Conservation (phyloP, 1,139 yeast genomes). For the Yamadazyma diospyri region DNA sequence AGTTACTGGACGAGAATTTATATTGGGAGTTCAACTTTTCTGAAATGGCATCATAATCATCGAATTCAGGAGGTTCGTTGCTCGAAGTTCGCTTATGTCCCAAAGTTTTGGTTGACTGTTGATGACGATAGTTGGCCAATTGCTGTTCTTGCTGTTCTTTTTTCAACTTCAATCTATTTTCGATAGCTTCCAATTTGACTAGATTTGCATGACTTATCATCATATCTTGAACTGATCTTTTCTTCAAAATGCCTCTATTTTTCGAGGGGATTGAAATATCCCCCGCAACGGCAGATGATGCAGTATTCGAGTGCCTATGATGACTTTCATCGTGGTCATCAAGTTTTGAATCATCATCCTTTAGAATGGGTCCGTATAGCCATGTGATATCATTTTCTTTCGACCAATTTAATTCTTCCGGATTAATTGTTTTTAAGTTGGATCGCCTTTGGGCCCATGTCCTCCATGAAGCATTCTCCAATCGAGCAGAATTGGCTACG, state of each 20-base stretch:
- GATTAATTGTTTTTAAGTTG: constrained; percentile 63
- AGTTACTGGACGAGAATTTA: constrained; percentile 19
- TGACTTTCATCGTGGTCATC: constrained; percentile 23
- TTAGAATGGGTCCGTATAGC: constrained; percentile 75
- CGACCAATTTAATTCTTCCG: constrained; percentile 74
- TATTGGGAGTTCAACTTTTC: constrained; percentile 61
- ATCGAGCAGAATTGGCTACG: constrained; percentile 62
- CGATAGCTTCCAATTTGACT: constrained; percentile 44
- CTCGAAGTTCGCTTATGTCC: constrained; percentile 15
- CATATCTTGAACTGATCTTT: constrained; percentile 74
- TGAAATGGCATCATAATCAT: constrained; percentile 57
- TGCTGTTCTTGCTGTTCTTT: constrained; percentile 22
- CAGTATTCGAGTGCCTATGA: constrained; percentile 25
- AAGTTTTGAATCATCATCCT: constrained; percentile 24
- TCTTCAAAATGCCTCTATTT: constrained; percentile 64
- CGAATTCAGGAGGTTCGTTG: constrained; percentile 38
- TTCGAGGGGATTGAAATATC: constrained; percentile 34
- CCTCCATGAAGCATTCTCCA: constrained; percentile 83
- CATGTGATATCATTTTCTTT: constrained; percentile 80
- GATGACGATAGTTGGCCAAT: constrained; percentile 15
- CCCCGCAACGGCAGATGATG: constrained; percentile 46
- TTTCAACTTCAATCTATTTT: constrained; percentile 28
- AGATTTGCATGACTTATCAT: constrained; percentile 58
- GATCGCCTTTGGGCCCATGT: constrained; percentile 82
- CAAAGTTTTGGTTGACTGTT: constrained; percentile 7